A percentile compares a stretch with the other conserved stretches of the same genome.
These are phyloP conservation scores for Sungouiella thailandica DNA, from an alignment of 805 yeast genomes.

Conservation along the genomic window DNA sequence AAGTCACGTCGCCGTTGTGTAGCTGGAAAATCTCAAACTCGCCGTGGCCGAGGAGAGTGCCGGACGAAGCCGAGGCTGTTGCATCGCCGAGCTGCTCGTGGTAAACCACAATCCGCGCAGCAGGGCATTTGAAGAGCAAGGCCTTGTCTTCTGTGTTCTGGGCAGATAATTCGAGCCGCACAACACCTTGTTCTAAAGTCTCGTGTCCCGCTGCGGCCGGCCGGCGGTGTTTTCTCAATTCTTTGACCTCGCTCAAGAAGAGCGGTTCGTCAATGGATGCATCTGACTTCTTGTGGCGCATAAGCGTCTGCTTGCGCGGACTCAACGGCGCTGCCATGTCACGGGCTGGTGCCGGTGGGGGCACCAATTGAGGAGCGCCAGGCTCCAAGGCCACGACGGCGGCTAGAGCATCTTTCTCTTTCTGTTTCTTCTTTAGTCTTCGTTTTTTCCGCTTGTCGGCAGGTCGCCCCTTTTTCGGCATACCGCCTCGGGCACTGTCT, in stretches of 20 bases:
- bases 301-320: constrained; percentile 35
- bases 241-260: constrained; percentile 25
- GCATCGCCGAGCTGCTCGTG: constrained; percentile 26
- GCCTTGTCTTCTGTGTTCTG: constrained; percentile 33
- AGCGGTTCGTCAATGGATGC: constrained; percentile 16
- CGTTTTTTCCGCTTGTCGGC: constrained; percentile 1
- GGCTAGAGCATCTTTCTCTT: neutral
- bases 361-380: too few species aligned
- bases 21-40: constrained; percentile 54
- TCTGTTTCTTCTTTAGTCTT: constrained; percentile 1
- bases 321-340: constrained; percentile 18
- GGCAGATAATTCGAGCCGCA: constrained; percentile 9
- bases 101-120: constrained; percentile 32
- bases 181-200: constrained; percentile 8
- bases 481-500: neutral
- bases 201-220: constrained; percentile 3
- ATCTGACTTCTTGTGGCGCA: constrained; percentile 32
- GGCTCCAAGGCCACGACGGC: too few species aligned
- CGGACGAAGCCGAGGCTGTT: constrained; percentile 20
- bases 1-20: constrained; percentile 53
- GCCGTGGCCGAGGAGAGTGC: constrained; percentile 58
- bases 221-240: constrained; percentile 15
- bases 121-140: constrained; percentile 27
- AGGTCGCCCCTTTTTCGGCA: neutral
- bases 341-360: too few species aligned